Conservation (phyloP, 1,139 yeast genomes). For the Scheffersomyces illinoinensis region DNA sequence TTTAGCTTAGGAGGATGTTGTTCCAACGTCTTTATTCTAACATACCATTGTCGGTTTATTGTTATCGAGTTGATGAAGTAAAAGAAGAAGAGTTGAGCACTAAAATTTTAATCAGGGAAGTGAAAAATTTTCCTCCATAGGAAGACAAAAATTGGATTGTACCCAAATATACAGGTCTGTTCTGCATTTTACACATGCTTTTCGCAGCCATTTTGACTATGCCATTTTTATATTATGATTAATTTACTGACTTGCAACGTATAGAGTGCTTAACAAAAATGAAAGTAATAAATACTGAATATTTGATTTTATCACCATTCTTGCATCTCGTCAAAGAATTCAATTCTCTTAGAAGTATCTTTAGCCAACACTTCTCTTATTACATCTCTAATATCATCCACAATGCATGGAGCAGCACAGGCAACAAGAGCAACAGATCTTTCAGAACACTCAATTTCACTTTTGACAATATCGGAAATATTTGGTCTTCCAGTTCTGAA, state of each 20-base stretch:
- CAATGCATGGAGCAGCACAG: background rate
- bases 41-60: slow-evolving; percentile 27
- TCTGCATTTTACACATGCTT: background rate
- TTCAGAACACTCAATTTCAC: slow-evolving; percentile 30
- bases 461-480: slow-evolving; percentile 30
- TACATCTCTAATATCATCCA: background rate
- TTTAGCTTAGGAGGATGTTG: slow-evolving; percentile 29
- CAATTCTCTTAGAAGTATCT: slow-evolving; percentile 5
- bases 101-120: slow-evolving; percentile 1
- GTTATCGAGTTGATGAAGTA: background rate
- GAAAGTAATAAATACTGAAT: background rate
- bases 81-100: background rate
- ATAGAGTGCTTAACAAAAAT: background rate
- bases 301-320: slow-evolving; percentile 1
- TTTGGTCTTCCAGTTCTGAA: slow-evolving; percentile 46
- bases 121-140: background rate
- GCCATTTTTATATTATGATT: background rate
- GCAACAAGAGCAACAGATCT: slow-evolving; percentile 1
- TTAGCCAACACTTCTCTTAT: slow-evolving; percentile 1
- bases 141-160: slow-evolving; percentile 1
- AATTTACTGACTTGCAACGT: background rate
- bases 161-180: background rate
- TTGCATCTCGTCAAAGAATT: slow-evolving; percentile 8
- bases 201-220: slow-evolving; percentile 1
- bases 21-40: slow-evolving; percentile 25